These are phyloP conservation scores for Aethionema arabicum DNA, from an alignment of 345 rosid genomes.

Conservation along the genomic window DNA sequence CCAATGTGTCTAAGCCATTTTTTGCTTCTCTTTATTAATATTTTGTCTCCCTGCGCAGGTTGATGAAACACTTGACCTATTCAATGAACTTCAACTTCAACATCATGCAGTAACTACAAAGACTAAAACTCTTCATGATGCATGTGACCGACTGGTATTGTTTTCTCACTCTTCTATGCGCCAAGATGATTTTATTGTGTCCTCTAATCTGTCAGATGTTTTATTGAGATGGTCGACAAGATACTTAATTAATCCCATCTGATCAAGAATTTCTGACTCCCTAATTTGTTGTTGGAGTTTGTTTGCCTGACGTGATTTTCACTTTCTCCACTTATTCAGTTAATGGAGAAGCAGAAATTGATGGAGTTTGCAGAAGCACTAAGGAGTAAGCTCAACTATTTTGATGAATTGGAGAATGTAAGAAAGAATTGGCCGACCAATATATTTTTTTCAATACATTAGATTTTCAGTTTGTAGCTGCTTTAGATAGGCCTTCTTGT, in stretches of 20 bases:
- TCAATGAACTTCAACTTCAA: conserved; percentile 78
- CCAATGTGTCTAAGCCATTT: neutral
- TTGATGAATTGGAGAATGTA: conserved; percentile 99
- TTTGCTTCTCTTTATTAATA: conserved; percentile 4
- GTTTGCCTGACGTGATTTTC: conserved; percentile 17
- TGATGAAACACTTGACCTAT: conserved; percentile 85
- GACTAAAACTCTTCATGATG: conserved; percentile 98
- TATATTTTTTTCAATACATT: conserved; percentile 13
- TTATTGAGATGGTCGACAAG: neutral
- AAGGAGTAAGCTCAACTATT: conserved; percentile 87
- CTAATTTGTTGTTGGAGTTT: conserved; percentile 12
- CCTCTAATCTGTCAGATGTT: conserved; percentile 7
- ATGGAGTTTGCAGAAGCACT: conserved; percentile 92
- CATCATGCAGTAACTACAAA: conserved; percentile 95
- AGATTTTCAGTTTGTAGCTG: conserved; percentile 6
- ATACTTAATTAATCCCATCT: conserved; percentile 8
- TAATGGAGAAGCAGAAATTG: conserved; percentile 85
- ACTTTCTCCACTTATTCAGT: conserved; percentile 41
- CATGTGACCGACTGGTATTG: conserved; percentile 86
- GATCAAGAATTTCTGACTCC: conserved; percentile 9
- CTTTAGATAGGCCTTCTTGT: conserved; percentile 3
- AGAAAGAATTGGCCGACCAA: conserved; percentile 53
- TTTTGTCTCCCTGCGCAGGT: conserved; percentile 48
- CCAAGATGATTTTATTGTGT: conserved; percentile 4
- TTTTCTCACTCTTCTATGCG: conserved; percentile 24